Evolutionary conservation across 2,329 filamentous ascomycete genomes (phyloP), one percentile per base, ranked within the genome.

Genomic region (Ceratocystis cubensis): DNA sequence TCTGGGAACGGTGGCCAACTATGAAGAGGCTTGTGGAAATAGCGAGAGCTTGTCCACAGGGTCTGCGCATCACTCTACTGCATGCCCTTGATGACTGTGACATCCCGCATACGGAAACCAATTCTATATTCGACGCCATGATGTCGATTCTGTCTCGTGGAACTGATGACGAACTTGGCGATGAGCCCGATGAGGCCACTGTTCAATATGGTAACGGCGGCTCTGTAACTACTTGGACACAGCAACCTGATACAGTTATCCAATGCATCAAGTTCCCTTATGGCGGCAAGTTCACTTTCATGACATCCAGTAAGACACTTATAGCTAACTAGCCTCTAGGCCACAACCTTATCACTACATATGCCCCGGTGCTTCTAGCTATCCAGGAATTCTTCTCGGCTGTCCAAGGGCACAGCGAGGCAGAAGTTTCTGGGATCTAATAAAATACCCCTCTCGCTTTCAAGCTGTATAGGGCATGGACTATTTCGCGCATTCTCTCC

Each of bases 1-100:
- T 96, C 13, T 78, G 88, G n/a, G 93, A 97, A 72, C 85, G 81
- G 68, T 99, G 94, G 94, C 80, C 84, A 61, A 91, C 89, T 0
- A 82, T 82, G 0, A 78, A 81, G 33, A 82, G 92, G 3, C 77
- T 96, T 8, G 77, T 78, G 65, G 83, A 80, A 59, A 76, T 84
- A 70, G 81, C 83, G 15, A 76, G 74, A 50, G 74, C 75, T 70
- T 85, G 81, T 56, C 81, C 76, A 69, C 79, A 70, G 69, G 78
- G 78, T 72, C 69, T 94, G 8, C 81, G 86, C 25, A 76, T 96
- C 22, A 85, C 83, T 56, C 77, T 96, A 53, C 77, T 97, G 2
- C 93, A 96, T 71, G 89, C 91, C 17, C 81, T 82, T 65, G 84
- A 96, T 72, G 93, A 97, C 73, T 78, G 78, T 67, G 90, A 96